These are phyloP conservation scores for Nothophaeocryptopus gaeumannii DNA, from an alignment of 2,329 filamentous ascomycete species.

Conservation along the genomic window DNA sequence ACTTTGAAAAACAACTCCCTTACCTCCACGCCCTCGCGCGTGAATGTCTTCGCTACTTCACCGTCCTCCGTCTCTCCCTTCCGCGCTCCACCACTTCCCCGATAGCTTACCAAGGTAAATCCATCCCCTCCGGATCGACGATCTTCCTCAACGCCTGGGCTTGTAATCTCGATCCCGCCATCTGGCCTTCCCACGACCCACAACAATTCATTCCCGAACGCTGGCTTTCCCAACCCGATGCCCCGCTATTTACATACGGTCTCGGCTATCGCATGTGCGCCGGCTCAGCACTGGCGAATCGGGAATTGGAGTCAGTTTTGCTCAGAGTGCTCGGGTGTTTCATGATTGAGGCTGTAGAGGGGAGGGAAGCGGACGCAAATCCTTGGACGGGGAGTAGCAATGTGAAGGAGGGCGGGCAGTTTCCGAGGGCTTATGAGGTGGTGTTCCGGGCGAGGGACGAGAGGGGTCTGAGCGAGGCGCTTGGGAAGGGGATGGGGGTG, in stretches of 20 bases:
- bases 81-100: conserved; percentile 61
- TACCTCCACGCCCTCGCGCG: conserved; percentile 62
- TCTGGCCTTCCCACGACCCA: conserved; percentile 40
- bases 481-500: not conserved
- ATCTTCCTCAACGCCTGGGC: conserved; percentile 67
- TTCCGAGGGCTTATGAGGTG: conserved; percentile 52
- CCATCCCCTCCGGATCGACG: conserved; percentile 61
- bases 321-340: conserved; percentile 62
- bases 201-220: conserved; percentile 59
- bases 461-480: conserved; percentile 13
- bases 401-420: conserved; percentile 51
- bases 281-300: conserved; percentile 60
- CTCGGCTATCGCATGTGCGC: conserved; percentile 67
- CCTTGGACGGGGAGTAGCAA: conserved; percentile 59
- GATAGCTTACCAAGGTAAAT: conserved; percentile 55
- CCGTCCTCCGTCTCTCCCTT: conserved; percentile 61
- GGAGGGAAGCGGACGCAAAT: conserved; percentile 57
- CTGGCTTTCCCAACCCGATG: conserved; percentile 48
- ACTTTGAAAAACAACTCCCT: conserved; percentile 53
- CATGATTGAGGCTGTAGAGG: conserved; percentile 46
- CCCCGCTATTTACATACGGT: conserved; percentile 62
- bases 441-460: conserved; percentile 42
- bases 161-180: conserved; percentile 56
- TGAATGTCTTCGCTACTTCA: conserved; percentile 62
- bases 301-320: conserved; percentile 63